Evolutionary conservation across 306 rosid species (phyloP).

Genomic region (Canavalia gladiata): DNA sequence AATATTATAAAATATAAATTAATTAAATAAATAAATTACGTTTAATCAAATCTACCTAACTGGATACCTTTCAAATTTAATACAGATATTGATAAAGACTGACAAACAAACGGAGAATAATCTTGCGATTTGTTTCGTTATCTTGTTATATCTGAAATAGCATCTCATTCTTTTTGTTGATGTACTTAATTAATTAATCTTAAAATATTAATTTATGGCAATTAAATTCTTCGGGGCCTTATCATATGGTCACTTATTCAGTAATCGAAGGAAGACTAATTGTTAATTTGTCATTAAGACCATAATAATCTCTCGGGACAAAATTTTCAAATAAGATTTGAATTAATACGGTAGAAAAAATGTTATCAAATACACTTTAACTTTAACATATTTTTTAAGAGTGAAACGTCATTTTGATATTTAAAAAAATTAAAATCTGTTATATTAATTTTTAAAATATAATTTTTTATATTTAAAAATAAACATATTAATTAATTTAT

Average conservation of each 20-base stretch:
- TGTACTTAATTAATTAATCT: neutral
- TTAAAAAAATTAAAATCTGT: too few species aligned
- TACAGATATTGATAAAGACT: neutral
- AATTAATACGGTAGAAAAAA: neutral
- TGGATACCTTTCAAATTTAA: neutral
- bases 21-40: neutral
- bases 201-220: neutral
- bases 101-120: conserved; percentile 11
- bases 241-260: neutral
- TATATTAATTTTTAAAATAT: too few species aligned
- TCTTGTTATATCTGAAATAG: neutral
- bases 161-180: neutral
- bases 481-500: too few species aligned
- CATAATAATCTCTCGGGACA: neutral
- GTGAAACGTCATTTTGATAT: too few species aligned
- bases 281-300: neutral
- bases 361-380: too few species aligned
- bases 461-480: too few species aligned
- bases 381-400: too few species aligned
- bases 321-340: neutral
- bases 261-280: neutral
- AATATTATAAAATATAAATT: neutral
- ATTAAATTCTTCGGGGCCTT: neutral
- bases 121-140: neutral
- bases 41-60: neutral